Percentiles rank a stretch among this genome's conserved stretches.
phyloP scores from a whole-genome alignment of 345 rosid species.

The Anacardium occidentale region DNA sequence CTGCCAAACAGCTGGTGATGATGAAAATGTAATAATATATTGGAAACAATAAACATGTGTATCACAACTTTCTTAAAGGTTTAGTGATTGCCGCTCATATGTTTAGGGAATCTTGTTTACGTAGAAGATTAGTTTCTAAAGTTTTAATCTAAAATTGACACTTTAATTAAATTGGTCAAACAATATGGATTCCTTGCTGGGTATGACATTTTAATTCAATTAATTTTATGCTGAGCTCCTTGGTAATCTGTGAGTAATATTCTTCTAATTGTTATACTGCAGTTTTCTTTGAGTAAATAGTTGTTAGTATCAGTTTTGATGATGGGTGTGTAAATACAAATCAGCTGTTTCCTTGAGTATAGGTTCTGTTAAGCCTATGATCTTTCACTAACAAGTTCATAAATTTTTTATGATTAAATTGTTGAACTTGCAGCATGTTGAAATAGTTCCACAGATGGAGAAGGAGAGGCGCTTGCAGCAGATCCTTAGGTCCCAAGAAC shows the following conservation, averaged over 20 bases:
- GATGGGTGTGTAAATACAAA: not conserved
- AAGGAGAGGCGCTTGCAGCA: constrained; percentile 90
- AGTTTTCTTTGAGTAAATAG: not conserved
- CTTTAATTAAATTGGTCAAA: not conserved
- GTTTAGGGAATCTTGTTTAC: not conserved
- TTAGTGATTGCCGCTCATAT: not conserved
- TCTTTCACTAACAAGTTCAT: not conserved
- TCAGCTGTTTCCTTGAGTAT: not conserved
- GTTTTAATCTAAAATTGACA: not conserved
- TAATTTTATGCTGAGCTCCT: too few relatives aligned
- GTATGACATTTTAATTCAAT: too few relatives aligned
- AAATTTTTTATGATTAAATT: constrained; percentile 3
- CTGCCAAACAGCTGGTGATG: not conserved
- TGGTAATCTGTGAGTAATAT: too few relatives aligned
- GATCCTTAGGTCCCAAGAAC: constrained; percentile 85
- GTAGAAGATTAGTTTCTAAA: not conserved
- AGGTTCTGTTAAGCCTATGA: constrained; percentile 2
- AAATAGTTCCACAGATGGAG: constrained; percentile 90
- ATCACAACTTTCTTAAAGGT: not conserved
- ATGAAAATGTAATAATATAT: not conserved
- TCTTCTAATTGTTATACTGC: too few relatives aligned
- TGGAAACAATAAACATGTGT: not conserved
- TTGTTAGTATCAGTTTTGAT: not conserved
- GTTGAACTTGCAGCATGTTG: constrained; percentile 61
- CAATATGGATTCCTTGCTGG: too few relatives aligned